phyloP scores from a whole-genome alignment of 164 flowering plant genomes.

The Houttuynia cordata region DNA sequence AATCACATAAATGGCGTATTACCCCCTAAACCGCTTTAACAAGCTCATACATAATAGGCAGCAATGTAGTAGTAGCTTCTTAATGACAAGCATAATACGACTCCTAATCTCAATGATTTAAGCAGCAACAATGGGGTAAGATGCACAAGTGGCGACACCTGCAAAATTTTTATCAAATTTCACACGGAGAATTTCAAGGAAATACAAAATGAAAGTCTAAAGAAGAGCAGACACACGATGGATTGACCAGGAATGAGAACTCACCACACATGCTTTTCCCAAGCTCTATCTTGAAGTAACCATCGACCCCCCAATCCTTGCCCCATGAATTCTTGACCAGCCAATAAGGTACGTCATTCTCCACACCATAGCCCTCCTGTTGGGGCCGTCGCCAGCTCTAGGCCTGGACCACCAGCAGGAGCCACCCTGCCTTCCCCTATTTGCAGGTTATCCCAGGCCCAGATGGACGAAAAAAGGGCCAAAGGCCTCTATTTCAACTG shows the following conservation, averaged over 20 bases:
- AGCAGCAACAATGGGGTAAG: slow-evolving; percentile 75
- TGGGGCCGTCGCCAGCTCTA: no score
- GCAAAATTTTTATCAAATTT: slow-evolving; percentile 12
- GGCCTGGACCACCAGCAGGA: no score
- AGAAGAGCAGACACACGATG: neutral
- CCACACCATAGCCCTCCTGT: slow-evolving; percentile 93
- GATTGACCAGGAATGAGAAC: slow-evolving; percentile 10
- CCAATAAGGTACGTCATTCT: slow-evolving; percentile 82
- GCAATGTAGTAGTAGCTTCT: no score
- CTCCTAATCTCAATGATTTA: neutral
- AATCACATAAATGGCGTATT: no score
- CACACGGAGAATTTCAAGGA: neutral
- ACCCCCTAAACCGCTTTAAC: no score
- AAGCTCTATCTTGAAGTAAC: slow-evolving; percentile 96
- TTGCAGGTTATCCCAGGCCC: no score
- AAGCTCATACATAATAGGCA: no score
- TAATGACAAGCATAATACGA: neutral
- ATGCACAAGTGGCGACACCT: slow-evolving; percentile 96
- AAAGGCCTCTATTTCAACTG: no score
- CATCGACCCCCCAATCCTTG: slow-evolving; percentile 68
- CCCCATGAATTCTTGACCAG: slow-evolving; percentile 98
- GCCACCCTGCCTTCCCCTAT: no score
- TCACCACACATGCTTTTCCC: slow-evolving; percentile 99
- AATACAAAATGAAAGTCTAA: neutral
- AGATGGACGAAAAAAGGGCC: no score